Percentiles rank a stretch among this genome's conserved stretches.
phyloP scores from a whole-genome alignment of 768 basidiomycete genomes.

The Termitomyces sp. region DNA sequence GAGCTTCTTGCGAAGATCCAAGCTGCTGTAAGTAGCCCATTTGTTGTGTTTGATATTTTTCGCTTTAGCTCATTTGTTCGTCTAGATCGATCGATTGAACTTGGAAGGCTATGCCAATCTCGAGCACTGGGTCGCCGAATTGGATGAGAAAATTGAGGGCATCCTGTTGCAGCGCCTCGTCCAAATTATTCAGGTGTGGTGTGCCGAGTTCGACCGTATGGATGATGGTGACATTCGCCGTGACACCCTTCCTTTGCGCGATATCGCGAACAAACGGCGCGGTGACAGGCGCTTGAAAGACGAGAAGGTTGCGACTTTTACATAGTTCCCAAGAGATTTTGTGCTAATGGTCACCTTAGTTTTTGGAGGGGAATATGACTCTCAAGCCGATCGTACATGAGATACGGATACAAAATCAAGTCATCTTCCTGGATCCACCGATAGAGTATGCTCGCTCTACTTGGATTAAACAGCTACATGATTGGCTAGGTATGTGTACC shows the following conservation, averaged over 20 bases:
- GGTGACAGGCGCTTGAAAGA: constrained; percentile 69
- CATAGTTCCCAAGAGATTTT: not conserved
- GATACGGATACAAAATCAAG: constrained; percentile 97
- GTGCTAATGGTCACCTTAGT: constrained; percentile 30
- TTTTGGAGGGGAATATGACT: constrained; percentile 66
- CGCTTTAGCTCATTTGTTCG: not conserved
- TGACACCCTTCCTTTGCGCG: constrained; percentile 44
- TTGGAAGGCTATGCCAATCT: constrained; percentile 94
- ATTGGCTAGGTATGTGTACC: constrained; percentile 64
- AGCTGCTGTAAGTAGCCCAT: constrained; percentile 56
- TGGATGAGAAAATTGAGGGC: constrained; percentile 78
- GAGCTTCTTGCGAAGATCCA: constrained; percentile 77
- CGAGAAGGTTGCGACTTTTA: constrained; percentile 55
- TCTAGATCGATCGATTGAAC: constrained; percentile 87
- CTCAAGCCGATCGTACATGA: constrained; percentile 90
- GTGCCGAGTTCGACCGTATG: constrained; percentile 72
- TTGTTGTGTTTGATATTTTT: not conserved
- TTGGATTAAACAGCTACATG: constrained; percentile 88
- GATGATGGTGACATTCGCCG: constrained; percentile 65
- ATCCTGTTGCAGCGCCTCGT: constrained; percentile 72
- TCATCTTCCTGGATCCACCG: constrained; percentile 97
- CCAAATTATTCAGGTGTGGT: constrained; percentile 84
- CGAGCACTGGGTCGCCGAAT: constrained; percentile 84
- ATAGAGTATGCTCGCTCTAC: constrained; percentile 89
- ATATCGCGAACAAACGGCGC: constrained; percentile 59